A percentile compares a stretch with the other conserved stretches of the same genome.
phyloP scores from a whole-genome alignment of 495 filamentous ascomycete genomes.

The Parathielavia appendiculata region DNA sequence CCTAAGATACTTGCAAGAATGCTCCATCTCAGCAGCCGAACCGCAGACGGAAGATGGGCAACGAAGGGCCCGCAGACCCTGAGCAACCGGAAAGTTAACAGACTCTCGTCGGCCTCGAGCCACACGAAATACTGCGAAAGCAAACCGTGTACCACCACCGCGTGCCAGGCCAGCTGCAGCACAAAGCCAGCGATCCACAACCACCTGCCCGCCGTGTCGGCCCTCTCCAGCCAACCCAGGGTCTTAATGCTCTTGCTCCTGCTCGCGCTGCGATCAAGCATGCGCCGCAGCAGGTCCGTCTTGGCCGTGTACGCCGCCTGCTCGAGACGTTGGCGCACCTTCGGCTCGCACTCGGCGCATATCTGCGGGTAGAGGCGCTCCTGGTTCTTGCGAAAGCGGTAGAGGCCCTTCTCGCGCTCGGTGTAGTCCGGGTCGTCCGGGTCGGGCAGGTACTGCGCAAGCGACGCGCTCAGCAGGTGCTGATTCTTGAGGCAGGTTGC shows the following conservation, averaged over 20 bases:
- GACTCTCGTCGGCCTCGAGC: neutral
- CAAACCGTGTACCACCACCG: constrained; percentile 33
- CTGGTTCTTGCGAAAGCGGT: constrained; percentile 56
- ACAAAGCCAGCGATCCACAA: constrained; percentile 50
- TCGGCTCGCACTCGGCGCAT: constrained; percentile 68
- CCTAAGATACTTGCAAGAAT: constrained; percentile 52
- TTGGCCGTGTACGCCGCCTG: constrained; percentile 71
- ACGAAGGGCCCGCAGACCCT: constrained; percentile 19
- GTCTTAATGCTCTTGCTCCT: constrained; percentile 38
- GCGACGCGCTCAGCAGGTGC: constrained; percentile 58
- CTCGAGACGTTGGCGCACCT: constrained; percentile 58
- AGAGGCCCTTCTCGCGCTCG: constrained; percentile 49
- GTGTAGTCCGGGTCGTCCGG: constrained; percentile 59
- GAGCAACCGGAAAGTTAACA: constrained; percentile 9
- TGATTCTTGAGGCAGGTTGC: constrained; percentile 76
- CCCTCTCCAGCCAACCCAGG: constrained; percentile 48
- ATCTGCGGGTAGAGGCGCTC: constrained; percentile 80
- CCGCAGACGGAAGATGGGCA: constrained; percentile 27
- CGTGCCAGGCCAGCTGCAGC: constrained; percentile 50
- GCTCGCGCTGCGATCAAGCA: constrained; percentile 59
- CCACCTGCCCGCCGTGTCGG: constrained; percentile 44
- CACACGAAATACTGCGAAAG: constrained; percentile 16
- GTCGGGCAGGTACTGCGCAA: constrained; percentile 66
- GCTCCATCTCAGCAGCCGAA: constrained; percentile 42
- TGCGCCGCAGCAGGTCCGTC: constrained; percentile 66